Evolutionary conservation across 75 land plant species (phyloP), one percentile per base, ranked within the genome.

Genomic region (Isoetes taiwanensis): DNA sequence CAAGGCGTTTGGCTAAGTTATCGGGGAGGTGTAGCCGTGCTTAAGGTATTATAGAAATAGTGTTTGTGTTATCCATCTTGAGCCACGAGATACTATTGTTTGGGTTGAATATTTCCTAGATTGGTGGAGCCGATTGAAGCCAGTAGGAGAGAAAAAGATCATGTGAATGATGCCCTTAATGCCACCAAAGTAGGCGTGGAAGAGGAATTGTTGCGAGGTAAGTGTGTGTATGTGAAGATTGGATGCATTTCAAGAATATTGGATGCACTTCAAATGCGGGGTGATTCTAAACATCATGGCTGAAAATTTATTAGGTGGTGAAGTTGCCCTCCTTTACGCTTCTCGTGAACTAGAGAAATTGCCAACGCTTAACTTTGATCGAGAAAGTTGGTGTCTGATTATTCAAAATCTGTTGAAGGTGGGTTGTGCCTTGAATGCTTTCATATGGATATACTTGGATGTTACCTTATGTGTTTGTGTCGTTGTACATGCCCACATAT

Each of bases 61-160:
- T n/a, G n/a, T n/a, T n/a, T n/a, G n/a, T n/a, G n/a, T n/a, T n/a
- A n/a, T n/a, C n/a, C n/a, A n/a, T n/a, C n/a, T n/a, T n/a, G n/a
- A n/a, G n/a, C n/a, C n/a, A n/a, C n/a, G n/a, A n/a, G n/a, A n/a
- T n/a, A n/a, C n/a, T n/a, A n/a, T n/a, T n/a, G n/a, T n/a, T n/a
- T n/a, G n/a, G n/a, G n/a, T n/a, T n/a, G n/a, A n/a, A n/a, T n/a
- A n/a, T n/a, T 21, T 43, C 37, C 12, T 69, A 91, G 97, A 79
- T 91, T 72, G 97, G 97, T 43, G 97, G 97, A 50, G 95, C 95
- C 31, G n/a, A 91, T 94, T 81, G 97, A 91, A 71, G 76, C 69
- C 17, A 71, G 89, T 91, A 14, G 60, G 81, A 28, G 97, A 91
- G 72, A 91, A 83, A 71, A 91, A 62, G 97, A 87, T 52, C 80